Evolutionary conservation across 352 stramenopile species (phyloP).

Genomic region (Pythium aristosporum): DNA sequence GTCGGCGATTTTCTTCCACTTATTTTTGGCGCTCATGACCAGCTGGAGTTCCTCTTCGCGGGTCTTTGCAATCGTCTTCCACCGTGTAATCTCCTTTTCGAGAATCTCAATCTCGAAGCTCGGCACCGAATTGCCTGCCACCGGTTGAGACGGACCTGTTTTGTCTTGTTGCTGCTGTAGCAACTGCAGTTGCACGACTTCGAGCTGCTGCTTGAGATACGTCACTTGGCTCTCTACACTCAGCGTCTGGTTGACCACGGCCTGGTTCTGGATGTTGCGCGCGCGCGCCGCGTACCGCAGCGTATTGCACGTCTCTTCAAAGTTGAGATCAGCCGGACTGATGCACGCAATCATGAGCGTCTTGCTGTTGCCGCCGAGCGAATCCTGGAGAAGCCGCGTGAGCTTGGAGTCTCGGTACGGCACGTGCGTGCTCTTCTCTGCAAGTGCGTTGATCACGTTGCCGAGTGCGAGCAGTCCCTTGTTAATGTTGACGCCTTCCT

Average conservation of each 20-base stretch:
- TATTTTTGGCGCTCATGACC: constrained; percentile 52
- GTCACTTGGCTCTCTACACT: constrained; percentile 82
- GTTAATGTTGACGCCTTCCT: constrained; percentile 95
- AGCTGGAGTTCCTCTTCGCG: constrained; percentile 45
- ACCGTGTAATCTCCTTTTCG: constrained; percentile 30
- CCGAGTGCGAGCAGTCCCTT: constrained; percentile 92
- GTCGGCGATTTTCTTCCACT: constrained; percentile 66
- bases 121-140: not conserved
- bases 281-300: constrained; percentile 94
- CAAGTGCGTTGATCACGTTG: constrained; percentile 94
- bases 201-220: constrained; percentile 68
- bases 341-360: constrained; percentile 90
- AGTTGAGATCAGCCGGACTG: constrained; percentile 79
- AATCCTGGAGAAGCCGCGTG: constrained; percentile 88
- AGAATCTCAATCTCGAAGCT: constrained; percentile 26
- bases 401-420: constrained; percentile 92
- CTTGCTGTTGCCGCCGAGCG: constrained; percentile 89
- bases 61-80: constrained; percentile 33
- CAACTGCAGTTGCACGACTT: constrained; percentile 62
- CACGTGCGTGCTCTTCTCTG: constrained; percentile 68
- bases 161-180: constrained; percentile 39
- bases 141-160: not conserved
- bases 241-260: constrained; percentile 95
- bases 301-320: constrained; percentile 95
- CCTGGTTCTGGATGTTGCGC: constrained; percentile 98